Conservation (phyloP, 148 eudicot genomes). For the Chenopodium album region DNA sequence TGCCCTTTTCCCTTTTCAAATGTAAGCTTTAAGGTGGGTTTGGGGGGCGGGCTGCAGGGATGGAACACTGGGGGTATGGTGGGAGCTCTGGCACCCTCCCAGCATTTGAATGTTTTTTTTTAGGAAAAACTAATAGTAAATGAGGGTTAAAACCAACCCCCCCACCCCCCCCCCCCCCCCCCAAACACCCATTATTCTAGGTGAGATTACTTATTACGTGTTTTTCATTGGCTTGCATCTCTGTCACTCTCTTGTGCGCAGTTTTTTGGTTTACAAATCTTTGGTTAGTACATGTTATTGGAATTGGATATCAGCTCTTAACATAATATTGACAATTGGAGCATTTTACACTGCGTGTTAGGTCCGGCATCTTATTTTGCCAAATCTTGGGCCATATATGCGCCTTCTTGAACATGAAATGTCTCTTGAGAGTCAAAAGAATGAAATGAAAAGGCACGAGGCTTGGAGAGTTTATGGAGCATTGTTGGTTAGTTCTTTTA, state of each 20-base stretch:
- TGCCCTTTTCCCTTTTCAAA: not conserved
- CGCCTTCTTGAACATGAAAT: slow-evolving; percentile 74
- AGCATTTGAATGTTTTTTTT: too few relatives aligned
- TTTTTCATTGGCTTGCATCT: not conserved
- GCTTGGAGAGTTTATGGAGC: slow-evolving; percentile 86
- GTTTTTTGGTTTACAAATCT: not conserved
- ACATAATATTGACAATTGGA: not conserved
- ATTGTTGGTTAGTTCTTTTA: slow-evolving; percentile 51
- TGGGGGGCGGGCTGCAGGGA: not conserved
- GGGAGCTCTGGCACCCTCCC: too few relatives aligned
- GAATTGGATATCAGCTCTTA: not conserved
- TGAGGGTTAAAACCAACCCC: too few relatives aligned
- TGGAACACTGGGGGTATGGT: not conserved
- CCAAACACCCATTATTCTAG: too few relatives aligned
- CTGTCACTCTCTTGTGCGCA: not conserved
- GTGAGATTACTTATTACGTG: not conserved
- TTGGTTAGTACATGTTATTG: not conserved
- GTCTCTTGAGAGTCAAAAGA: slow-evolving; percentile 61
- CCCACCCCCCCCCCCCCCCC: too few relatives aligned
- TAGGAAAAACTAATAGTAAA: too few relatives aligned
- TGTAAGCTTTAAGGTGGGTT: not conserved
- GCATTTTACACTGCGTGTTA: slow-evolving; percentile 18
- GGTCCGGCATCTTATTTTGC: slow-evolving; percentile 69
- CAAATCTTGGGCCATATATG: slow-evolving; percentile 66
- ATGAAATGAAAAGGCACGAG: slow-evolving; percentile 71